phyloP scores from a whole-genome alignment of 805 yeast genomes.

The Sugiyamaella mastotermitis region DNA sequence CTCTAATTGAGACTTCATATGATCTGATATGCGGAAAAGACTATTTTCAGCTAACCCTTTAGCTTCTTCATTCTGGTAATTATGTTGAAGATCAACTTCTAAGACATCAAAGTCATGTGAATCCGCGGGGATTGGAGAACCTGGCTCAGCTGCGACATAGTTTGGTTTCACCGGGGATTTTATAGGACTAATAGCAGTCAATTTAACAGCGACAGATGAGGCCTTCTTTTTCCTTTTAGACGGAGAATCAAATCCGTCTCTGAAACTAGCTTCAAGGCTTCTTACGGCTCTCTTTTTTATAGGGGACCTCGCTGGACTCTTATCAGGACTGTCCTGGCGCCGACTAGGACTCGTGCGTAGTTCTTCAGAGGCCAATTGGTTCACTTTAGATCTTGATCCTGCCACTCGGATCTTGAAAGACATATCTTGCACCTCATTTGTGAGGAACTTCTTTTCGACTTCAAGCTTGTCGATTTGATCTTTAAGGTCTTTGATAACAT shows the following conservation, averaged over 20 bases:
- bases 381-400: conserved; percentile 5
- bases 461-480: conserved; percentile 40
- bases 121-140: no score
- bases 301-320: conserved; percentile 15
- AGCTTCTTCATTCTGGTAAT: no score
- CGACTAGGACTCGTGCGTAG: no score
- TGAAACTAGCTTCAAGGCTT: conserved; percentile 18
- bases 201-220: no score
- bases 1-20: no score
- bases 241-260: conserved; percentile 28
- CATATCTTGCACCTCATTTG: conserved; percentile 40
- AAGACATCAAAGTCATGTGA: no score
- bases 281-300: conserved; percentile 5
- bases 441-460: conserved; percentile 51
- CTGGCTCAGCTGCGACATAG: no score
- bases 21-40: no score
- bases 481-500: conserved; percentile 37
- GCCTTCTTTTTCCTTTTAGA: background rate
- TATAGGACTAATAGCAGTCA: no score
- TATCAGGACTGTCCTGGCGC: conserved; percentile 6
- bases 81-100: no score
- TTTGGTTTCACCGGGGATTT: no score
- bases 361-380: conserved; percentile 2
- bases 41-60: no score
- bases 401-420: conserved; percentile 4